Evolutionary conservation across 192 early-diverging fungal species (phyloP).

Genomic region (Kappamyces sp.): DNA sequence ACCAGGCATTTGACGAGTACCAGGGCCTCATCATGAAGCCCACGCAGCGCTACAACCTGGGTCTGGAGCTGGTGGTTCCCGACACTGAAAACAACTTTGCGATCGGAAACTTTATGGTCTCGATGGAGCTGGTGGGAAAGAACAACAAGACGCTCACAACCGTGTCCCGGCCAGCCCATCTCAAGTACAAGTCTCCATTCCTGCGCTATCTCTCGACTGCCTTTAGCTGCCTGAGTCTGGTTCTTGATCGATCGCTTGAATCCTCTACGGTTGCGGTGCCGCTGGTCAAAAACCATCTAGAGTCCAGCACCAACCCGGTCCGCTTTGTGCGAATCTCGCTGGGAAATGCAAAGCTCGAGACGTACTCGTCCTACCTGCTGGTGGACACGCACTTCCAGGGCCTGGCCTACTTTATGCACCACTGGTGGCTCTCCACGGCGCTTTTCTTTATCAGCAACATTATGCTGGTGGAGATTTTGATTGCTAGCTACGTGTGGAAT

Average conservation of each 20-base stretch:
- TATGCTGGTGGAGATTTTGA: constrained; percentile 45
- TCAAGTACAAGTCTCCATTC: constrained; percentile 36
- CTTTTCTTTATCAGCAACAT: constrained; percentile 48
- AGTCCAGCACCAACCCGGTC: constrained; percentile 40
- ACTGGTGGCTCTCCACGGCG: constrained; percentile 60
- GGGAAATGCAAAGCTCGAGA: constrained; percentile 44
- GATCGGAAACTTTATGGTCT: constrained; percentile 63
- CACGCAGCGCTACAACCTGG: constrained; percentile 57
- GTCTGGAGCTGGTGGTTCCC: constrained; percentile 52
- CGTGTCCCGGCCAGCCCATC: constrained; percentile 41
- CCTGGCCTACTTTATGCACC: constrained; percentile 69
- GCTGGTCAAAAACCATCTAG: constrained; percentile 49
- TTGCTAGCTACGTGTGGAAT: constrained; percentile 18
- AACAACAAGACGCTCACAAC: constrained; percentile 26
- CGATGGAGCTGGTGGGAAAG: constrained; percentile 41
- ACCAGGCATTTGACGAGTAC: background rate
- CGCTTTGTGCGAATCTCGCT: constrained; percentile 43
- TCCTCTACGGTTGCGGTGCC: constrained; percentile 36
- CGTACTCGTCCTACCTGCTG: constrained; percentile 40
- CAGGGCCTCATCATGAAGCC: constrained; percentile 17
- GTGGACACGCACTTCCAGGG: constrained; percentile 61
- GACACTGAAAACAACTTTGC: constrained; percentile 51
- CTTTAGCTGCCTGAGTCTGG: constrained; percentile 37
- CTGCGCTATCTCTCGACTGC: constrained; percentile 27
- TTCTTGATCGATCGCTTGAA: constrained; percentile 41